phyloP scores from a whole-genome alignment of 192 early-diverging fungal species.

The Coemansia biformis region DNA sequence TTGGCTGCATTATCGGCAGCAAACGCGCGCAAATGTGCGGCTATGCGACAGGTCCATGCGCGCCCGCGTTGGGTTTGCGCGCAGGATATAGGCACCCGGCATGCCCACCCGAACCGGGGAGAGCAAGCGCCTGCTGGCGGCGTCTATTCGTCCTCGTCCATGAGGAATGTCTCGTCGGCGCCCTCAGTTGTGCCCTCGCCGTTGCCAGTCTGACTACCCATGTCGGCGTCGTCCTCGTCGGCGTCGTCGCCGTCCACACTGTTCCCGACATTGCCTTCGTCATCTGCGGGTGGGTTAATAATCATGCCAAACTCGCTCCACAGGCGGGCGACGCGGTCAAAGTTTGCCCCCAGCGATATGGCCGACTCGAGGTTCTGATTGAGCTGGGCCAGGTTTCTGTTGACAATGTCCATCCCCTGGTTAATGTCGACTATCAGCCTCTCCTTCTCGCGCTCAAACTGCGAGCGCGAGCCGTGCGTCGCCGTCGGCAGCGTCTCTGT shows the following conservation, averaged over 20 bases:
- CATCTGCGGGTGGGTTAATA: constrained; percentile 29
- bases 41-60: no score
- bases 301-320: constrained; percentile 46
- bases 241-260: background rate
- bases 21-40: no score
- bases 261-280: constrained; percentile 5
- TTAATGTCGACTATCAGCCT: constrained; percentile 41
- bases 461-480: constrained; percentile 14
- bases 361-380: constrained; percentile 47
- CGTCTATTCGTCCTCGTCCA: constrained; percentile 4
- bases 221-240: constrained; percentile 1
- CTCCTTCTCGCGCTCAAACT: constrained; percentile 48
- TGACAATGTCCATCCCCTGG: constrained; percentile 39
- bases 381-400: constrained; percentile 37
- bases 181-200: background rate
- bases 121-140: no score
- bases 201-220: background rate
- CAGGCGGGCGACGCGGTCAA: constrained; percentile 30
- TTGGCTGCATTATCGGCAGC: no score
- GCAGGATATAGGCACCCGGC: background rate
- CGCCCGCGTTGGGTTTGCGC: background rate
- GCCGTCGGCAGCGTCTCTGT: constrained; percentile 14
- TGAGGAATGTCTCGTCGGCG: background rate
- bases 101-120: no score
- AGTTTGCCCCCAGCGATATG: constrained; percentile 33